Evolutionary conservation across 495 filamentous ascomycete genomes (phyloP), one percentile per base, ranked within the genome.

Genomic region (Aspergillus sparsus): DNA sequence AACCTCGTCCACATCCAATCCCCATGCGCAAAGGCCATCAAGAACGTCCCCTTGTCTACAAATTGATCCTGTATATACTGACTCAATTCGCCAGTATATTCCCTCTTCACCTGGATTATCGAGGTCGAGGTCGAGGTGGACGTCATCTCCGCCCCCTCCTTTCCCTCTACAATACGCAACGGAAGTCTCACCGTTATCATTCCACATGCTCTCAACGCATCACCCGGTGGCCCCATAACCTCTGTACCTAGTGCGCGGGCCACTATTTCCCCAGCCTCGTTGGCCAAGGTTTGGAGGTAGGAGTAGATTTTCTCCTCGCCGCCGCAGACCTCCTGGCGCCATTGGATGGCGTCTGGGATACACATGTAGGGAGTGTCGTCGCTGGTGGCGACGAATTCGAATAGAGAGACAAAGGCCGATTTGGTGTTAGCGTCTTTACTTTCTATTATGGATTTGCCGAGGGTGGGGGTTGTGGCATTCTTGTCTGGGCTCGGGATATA

Each of bases 121-220:
- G 21, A 27, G 21, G 21, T 27, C 21, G 21, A 27, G 21, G 21
- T 27, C 21, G 21, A 27, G 21, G 21, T 27, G 21, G n/a, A n/a
- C n/a, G n/a, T n/a, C n/a, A 1, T 27, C 21, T 62, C 53, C 42
- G 15, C 46, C 21, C n/a, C 21, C 15, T 16, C 37, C 13, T 12
- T 51, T 2, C 21, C 42, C 53, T 61, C 53, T 50, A 72, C 55
- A 21, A 82, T 64, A 5, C 62, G 62, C 21, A 97, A 61, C 8
- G 93, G 93, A 61, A 96, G 73, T n/a, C 82, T 77, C 0, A 96
- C 83, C 57, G 91, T 96, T 5, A 82, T 77, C 76, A 96, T 71
- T 36, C 70, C 75, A 66, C 83, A 87, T 8, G 69, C 39, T 27
- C 77, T 71, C 61, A 84, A 63, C 77, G 61, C 72, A 64, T 74